Evolutionary conservation across 192 early-diverging fungal species (phyloP).

Genomic region (Linnemannia zychae): DNA sequence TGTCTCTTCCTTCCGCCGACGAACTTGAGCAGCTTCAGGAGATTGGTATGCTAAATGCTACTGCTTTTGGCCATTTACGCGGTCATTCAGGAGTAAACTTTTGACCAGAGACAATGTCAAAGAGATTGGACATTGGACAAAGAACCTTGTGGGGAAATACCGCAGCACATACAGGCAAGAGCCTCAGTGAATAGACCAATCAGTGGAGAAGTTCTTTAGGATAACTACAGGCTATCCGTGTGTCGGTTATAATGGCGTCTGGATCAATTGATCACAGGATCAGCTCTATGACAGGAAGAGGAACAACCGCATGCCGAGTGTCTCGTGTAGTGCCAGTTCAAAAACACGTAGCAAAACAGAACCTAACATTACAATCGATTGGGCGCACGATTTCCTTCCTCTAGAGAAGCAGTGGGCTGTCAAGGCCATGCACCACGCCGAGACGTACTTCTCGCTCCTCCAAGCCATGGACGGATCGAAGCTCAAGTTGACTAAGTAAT

Average conservation of each 20-base stretch:
- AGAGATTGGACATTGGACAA: neutral
- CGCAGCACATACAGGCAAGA: too few relatives aligned
- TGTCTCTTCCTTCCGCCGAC: slow-evolving; percentile 80
- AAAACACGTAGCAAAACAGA: too few relatives aligned
- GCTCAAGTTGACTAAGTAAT: slow-evolving; percentile 84
- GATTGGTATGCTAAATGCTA: slow-evolving; percentile 64
- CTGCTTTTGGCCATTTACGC: too few relatives aligned
- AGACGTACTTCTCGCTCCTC: slow-evolving; percentile 92
- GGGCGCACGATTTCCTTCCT: slow-evolving; percentile 47
- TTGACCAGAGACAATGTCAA: too few relatives aligned
- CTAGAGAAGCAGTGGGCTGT: slow-evolving; percentile 97
- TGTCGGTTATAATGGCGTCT: too few relatives aligned
- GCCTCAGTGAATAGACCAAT: too few relatives aligned
- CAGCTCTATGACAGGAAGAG: too few relatives aligned
- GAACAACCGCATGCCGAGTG: too few relatives aligned
- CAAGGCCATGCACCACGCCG: slow-evolving; percentile 95
- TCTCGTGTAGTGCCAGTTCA: too few relatives aligned
- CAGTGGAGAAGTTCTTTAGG: too few relatives aligned
- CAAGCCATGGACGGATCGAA: slow-evolving; percentile 75
- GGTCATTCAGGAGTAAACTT: neutral
- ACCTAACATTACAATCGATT: neutral
- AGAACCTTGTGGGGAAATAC: neutral
- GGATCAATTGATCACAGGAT: too few relatives aligned
- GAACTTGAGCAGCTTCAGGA: slow-evolving; percentile 81
- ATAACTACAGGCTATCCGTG: too few relatives aligned